A percentile compares a stretch with the other conserved stretches of the same genome.
These are phyloP conservation scores for Sphaceloma murrayae DNA, from an alignment of 2,329 filamentous ascomycete species.

Conservation along the genomic window DNA sequence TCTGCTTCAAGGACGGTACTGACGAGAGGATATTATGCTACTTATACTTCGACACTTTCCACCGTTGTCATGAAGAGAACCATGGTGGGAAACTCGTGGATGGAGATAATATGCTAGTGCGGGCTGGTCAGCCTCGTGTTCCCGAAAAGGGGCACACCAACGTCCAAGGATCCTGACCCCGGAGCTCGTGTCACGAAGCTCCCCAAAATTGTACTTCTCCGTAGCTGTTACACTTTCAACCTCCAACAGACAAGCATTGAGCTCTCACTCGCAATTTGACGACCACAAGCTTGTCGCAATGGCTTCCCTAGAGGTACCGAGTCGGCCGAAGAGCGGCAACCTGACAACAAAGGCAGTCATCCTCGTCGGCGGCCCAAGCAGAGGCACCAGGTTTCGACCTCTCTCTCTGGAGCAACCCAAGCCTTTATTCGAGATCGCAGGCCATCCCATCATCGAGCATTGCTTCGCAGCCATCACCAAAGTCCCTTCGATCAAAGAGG, in stretches of 20 bases:
- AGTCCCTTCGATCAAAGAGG: slow-evolving; percentile 86
- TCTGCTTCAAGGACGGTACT: no score
- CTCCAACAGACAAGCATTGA: background rate
- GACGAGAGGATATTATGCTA: no score
- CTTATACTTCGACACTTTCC: no score
- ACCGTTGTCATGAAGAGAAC: no score
- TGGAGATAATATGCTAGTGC: no score
- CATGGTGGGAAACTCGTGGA: no score
- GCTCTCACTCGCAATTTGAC: background rate
- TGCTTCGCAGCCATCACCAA: slow-evolving; percentile 86
- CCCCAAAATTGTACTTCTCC: slow-evolving; percentile 1
- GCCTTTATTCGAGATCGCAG: slow-evolving; percentile 97
- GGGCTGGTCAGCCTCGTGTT: no score
- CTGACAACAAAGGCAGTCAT: slow-evolving; percentile 87
- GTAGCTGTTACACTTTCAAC: background rate
- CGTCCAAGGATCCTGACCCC: no score
- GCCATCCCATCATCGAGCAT: slow-evolving; percentile 97
- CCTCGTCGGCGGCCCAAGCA: slow-evolving; percentile 69
- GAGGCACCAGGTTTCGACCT: slow-evolving; percentile 91
- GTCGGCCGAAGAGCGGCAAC: slow-evolving; percentile 26
- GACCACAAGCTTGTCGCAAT: background rate
- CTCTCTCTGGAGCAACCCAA: slow-evolving; percentile 81
- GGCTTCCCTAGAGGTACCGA: slow-evolving; percentile 25
- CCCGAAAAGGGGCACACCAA: no score
- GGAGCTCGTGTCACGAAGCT: no score